These are phyloP conservation scores for Aspergillus intermedius DNA, from an alignment of 2,329 filamentous ascomycete genomes.

Conservation along the genomic window DNA sequence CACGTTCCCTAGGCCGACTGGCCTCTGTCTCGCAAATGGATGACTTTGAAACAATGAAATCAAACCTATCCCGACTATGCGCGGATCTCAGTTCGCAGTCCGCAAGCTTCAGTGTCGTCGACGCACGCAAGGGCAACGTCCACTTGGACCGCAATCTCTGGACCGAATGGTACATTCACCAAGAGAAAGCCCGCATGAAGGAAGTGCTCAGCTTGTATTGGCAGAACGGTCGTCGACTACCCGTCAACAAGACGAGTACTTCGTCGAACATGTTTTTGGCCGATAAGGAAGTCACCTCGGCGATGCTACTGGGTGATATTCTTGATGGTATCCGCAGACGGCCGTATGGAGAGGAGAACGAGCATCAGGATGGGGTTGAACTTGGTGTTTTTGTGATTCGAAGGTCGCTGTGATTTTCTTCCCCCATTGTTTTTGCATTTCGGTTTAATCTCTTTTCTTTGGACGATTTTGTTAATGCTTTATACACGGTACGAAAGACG, in stretches of 20 bases:
- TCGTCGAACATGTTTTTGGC: constrained; percentile 19
- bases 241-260: constrained; percentile 20
- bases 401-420: constrained; percentile 27
- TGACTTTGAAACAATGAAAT: constrained; percentile 47
- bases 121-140: constrained; percentile 48
- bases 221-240: constrained; percentile 32
- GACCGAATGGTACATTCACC: constrained; percentile 60
- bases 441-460: background rate
- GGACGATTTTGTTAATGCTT: background rate
- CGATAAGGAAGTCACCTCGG: constrained; percentile 44
- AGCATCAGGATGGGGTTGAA: constrained; percentile 41
- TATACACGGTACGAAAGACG: background rate
- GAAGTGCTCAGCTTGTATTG: constrained; percentile 41
- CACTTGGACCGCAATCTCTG: constrained; percentile 49
- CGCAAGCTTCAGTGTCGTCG: constrained; percentile 41
- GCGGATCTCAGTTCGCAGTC: constrained; percentile 29
- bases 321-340: constrained; percentile 52
- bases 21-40: constrained; percentile 48
- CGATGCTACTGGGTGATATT: constrained; percentile 54
- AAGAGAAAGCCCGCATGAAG: constrained; percentile 55
- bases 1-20: constrained; percentile 49
- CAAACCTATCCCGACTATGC: constrained; percentile 36
- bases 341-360: constrained; percentile 40
- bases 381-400: constrained; percentile 46
- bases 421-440: constrained; percentile 1